Percentiles rank a stretch among this genome's conserved stretches.
phyloP scores from a whole-genome alignment of 345 rosid genomes.

The Punica granatum region DNA sequence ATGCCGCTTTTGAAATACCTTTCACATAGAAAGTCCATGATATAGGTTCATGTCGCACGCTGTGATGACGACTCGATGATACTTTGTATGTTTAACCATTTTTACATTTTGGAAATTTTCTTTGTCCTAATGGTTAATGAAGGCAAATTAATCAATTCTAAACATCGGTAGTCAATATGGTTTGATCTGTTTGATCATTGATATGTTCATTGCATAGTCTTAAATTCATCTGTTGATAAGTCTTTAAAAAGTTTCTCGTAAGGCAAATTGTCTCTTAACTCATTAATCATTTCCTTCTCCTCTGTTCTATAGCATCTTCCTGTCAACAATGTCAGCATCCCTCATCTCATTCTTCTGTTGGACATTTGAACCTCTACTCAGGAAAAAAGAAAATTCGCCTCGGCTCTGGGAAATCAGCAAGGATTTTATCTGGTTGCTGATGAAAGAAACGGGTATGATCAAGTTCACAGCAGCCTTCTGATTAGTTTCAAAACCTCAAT shows the following conservation, averaged over 20 bases:
- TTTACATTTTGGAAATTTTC: slow-evolving; percentile 3
- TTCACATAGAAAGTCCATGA: neutral
- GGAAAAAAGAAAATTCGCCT: slow-evolving; percentile 48
- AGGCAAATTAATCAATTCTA: neutral
- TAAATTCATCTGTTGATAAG: neutral
- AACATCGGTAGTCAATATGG: neutral
- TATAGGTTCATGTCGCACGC: neutral
- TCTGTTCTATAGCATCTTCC: slow-evolving; percentile 1
- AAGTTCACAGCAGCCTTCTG: neutral
- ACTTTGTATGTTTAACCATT: neutral
- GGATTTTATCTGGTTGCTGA: slow-evolving; percentile 18
- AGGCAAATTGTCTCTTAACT: neutral
- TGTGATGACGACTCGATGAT: neutral
- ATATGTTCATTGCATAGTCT: neutral
- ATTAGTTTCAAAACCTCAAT: neutral
- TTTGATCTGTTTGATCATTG: neutral
- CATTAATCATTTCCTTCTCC: neutral
- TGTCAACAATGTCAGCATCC: slow-evolving; percentile 4
- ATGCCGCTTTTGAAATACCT: neutral
- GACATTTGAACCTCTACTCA: slow-evolving; percentile 20
- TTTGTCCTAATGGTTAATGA: neutral
- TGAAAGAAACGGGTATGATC: slow-evolving; percentile 33
- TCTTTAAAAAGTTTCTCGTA: neutral
- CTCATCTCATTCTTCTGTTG: neutral
- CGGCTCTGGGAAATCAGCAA: slow-evolving; percentile 30